Base-by-base conservation (phyloP, 305 asterid genomes). In the Striga hermonthica region DNA sequence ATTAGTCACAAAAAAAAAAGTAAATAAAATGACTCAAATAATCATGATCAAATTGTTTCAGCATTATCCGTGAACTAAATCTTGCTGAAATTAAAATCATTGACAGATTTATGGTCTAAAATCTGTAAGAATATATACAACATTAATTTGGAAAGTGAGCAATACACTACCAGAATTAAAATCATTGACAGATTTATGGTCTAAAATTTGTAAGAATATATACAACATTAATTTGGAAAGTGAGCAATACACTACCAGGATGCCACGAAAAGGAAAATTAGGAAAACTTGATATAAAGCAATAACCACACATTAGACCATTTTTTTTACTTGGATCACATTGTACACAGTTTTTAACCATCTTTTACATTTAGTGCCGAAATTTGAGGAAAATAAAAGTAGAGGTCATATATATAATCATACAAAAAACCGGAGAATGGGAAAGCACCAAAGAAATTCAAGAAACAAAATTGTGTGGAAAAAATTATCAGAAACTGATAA, bases 51-150 rank as follows among this genome's bases (percentile, higher is more conserved):
- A 6, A 9, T 10, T 8, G 13, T 38, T 58, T 58, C 5, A 12
- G 50, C 64, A 52, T 66, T 35, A 57, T 67, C 62, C 62, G 16
- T 7, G 53, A 59, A 36, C 62, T 53, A 45, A 53, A 16, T 47
- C 69, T 59, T 36, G 59, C 64, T 11, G 57, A 57, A 50, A 34
- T 1, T 22, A 14, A 53, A 35, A 43, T 10, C 58, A 72, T 7
- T 22, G 4, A 55, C 40, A 49, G 50, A 43, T 48, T 48, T 68
- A 37, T 47, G 47, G 45, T 22, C 52, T 22, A 53, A 63, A 34
- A 41, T 41, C 47, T 41, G 10, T 10, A 8, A 60, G 45, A 22
- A 11, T 14, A 14, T 9, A 54, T 22, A 50, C 15, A 50, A 31
- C 57, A 40, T n/a, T 49, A 45, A 52, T 37, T 45, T 4, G 47